Percentiles rank a stretch among this genome's conserved stretches.
phyloP scores from a whole-genome alignment of 495 filamentous ascomycete species.

The Aspergillus affinis region DNA sequence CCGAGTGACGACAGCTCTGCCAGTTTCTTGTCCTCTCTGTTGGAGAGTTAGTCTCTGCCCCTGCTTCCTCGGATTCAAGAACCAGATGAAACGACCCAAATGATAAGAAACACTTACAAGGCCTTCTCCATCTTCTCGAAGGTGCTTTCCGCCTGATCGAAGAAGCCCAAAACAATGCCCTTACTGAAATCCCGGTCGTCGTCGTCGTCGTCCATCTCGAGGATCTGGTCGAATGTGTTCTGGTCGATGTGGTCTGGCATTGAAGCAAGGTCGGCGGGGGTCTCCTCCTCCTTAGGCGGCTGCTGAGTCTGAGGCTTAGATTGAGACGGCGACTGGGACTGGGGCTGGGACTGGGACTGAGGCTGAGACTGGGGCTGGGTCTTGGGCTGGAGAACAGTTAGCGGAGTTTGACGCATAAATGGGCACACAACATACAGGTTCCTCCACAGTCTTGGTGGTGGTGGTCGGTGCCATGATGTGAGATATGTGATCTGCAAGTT shows the following conservation, averaged over 20 bases:
- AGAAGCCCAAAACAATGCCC: conserved; percentile 89
- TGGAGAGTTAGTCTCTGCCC: conserved; percentile 13
- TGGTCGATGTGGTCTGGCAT: conserved; percentile 73
- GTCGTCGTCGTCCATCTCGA: conserved; percentile 94
- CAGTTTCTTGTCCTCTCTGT: conserved; percentile 65
- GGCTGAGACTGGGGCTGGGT: no score
- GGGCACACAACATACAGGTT: conserved; percentile 25
- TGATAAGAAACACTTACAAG: conserved; percentile 60
- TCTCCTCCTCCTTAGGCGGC: conserved; percentile 38
- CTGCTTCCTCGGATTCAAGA: not conserved
- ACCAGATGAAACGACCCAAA: not conserved
- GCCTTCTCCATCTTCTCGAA: conserved; percentile 80
- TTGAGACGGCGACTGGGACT: not conserved
- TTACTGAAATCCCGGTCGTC: conserved; percentile 75
- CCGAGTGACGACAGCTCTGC: conserved; percentile 74
- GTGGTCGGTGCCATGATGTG: conserved; percentile 32
- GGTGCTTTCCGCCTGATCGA: conserved; percentile 84
- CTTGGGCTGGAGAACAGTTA: not conserved
- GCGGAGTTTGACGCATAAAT: not conserved
- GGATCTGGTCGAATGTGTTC: conserved; percentile 85
- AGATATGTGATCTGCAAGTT: not conserved
- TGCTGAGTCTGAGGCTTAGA: conserved; percentile 13
- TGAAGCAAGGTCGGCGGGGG: conserved; percentile 47
- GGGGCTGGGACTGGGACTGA: not conserved
- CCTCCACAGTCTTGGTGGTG: conserved; percentile 30